These are phyloP conservation scores for Schizothecium vesticola DNA, from an alignment of 495 filamentous ascomycete species.

Conservation along the genomic window DNA sequence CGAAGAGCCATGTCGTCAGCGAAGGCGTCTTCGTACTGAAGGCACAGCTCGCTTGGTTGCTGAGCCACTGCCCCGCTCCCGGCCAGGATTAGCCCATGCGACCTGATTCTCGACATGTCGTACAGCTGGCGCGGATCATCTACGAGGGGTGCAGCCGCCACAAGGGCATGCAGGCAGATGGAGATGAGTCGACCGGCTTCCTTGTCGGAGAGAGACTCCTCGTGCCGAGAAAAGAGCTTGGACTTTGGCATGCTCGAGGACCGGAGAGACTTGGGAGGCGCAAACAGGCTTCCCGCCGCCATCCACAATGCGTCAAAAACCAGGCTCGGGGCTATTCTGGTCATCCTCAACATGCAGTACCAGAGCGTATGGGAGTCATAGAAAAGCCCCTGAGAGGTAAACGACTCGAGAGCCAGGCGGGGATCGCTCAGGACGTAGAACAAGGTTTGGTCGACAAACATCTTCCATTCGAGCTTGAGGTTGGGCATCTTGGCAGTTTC, in stretches of 20 bases:
- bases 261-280: constrained; percentile 54
- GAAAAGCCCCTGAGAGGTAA: constrained; percentile 45
- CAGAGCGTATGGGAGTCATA: constrained; percentile 48
- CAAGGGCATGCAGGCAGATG: constrained; percentile 49
- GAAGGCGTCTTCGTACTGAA: constrained; percentile 53
- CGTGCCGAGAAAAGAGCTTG: constrained; percentile 35
- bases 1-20: constrained; percentile 47
- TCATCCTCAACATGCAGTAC: constrained; percentile 50
- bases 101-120: constrained; percentile 49
- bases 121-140: constrained; percentile 36
- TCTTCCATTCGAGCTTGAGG: constrained; percentile 42
- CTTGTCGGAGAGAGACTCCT: constrained; percentile 33
- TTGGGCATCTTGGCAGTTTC: constrained; percentile 17
- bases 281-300: constrained; percentile 61
- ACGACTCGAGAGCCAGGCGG: constrained; percentile 58
- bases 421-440: constrained; percentile 69
- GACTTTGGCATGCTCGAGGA: constrained; percentile 34
- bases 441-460: constrained; percentile 66
- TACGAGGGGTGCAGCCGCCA: constrained; percentile 48
- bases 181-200: constrained; percentile 48
- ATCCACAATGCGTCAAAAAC: constrained; percentile 75
- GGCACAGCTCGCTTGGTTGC: constrained; percentile 41
- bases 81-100: constrained; percentile 38
- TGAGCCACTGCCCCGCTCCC: constrained; percentile 30
- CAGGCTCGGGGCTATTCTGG: constrained; percentile 46